Percentiles rank a stretch among this genome's conserved stretches.
Evolutionary conservation across 768 basidiomycete genomes (phyloP).

Genomic region (Termitomyces sp.): DNA sequence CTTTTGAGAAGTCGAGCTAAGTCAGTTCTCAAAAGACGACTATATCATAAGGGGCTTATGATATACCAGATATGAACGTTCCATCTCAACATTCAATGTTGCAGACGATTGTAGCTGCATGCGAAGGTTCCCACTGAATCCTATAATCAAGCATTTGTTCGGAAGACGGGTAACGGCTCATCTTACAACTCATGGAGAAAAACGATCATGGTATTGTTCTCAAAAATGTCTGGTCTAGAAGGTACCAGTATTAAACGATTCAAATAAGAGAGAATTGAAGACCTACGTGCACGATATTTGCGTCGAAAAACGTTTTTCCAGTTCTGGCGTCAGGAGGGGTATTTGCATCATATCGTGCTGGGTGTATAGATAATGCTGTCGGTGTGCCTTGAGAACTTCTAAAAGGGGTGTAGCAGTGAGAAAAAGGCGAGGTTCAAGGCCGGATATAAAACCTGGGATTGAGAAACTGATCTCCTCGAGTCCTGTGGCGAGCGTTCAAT

Average conservation of each 20-base stretch:
- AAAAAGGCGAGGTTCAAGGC: neutral
- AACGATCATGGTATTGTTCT: constrained; percentile 72
- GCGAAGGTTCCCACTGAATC: constrained; percentile 76
- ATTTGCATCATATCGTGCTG: constrained; percentile 75
- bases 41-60: neutral
- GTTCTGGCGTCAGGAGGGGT: constrained; percentile 60
- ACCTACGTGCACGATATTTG: constrained; percentile 91
- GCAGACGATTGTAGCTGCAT: constrained; percentile 73
- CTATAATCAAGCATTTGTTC: neutral
- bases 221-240: constrained; percentile 68
- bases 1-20: constrained; percentile 82
- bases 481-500: constrained; percentile 32
- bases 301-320: constrained; percentile 69
- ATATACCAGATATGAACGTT: constrained; percentile 79
- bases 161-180: neutral
- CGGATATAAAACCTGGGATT: constrained; percentile 51
- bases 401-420: neutral
- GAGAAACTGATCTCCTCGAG: constrained; percentile 57
- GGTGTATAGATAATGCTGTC: constrained; percentile 79
- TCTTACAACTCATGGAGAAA: constrained; percentile 95
- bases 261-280: neutral
- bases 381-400: constrained; percentile 88
- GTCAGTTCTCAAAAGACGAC: neutral
- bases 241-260: neutral
- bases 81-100: constrained; percentile 68